Evolutionary conservation across 2,329 filamentous ascomycete genomes (phyloP).

Genomic region (Diplodia scrobiculata): DNA sequence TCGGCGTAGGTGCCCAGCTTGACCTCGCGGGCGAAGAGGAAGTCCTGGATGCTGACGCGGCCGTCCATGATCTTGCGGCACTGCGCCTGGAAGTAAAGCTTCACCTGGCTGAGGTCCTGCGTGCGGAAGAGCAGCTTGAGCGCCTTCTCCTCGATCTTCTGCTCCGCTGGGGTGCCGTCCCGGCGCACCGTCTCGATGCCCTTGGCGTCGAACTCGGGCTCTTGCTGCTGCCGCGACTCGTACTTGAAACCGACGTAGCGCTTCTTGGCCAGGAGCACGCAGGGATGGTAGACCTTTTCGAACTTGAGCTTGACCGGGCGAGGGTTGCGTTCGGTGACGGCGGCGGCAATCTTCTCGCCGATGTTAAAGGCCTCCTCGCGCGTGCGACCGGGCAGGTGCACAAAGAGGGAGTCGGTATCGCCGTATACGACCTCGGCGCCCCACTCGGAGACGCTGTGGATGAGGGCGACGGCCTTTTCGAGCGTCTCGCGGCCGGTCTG

Average conservation of each 20-base stretch:
- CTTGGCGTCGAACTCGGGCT: constrained; percentile 94
- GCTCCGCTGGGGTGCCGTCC: constrained; percentile 91
- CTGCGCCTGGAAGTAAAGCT: constrained; percentile 84
- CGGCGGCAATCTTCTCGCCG: constrained; percentile 85
- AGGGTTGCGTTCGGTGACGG: constrained; percentile 86
- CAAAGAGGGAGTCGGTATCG: constrained; percentile 93
- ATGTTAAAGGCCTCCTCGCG: constrained; percentile 88
- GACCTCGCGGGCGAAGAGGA: constrained; percentile 93
- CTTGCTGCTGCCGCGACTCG: constrained; percentile 71
- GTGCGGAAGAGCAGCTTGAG: constrained; percentile 88
- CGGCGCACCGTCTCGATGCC: constrained; percentile 96
- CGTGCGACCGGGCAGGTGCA: constrained; percentile 84
- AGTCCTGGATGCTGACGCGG: constrained; percentile 86
- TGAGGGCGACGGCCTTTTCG: constrained; percentile 87
- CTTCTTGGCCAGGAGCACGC: constrained; percentile 92
- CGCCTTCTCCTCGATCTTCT: constrained; percentile 93
- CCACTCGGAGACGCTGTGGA: constrained; percentile 86
- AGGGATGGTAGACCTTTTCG: constrained; percentile 97
- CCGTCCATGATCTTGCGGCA: constrained; percentile 92
- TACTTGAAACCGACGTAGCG: constrained; percentile 98
- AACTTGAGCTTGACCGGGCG: constrained; percentile 94
- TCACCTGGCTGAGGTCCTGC: constrained; percentile 83
- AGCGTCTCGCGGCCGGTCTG: constrained; percentile 93
- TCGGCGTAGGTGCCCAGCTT: constrained; percentile 86
- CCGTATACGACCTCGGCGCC: constrained; percentile 96